A percentile compares a stretch with the other conserved stretches of the same genome.
These are phyloP conservation scores for Chrysosphaeria jannelii DNA, from an alignment of 2,329 filamentous ascomycete genomes.

Conservation along the genomic window DNA sequence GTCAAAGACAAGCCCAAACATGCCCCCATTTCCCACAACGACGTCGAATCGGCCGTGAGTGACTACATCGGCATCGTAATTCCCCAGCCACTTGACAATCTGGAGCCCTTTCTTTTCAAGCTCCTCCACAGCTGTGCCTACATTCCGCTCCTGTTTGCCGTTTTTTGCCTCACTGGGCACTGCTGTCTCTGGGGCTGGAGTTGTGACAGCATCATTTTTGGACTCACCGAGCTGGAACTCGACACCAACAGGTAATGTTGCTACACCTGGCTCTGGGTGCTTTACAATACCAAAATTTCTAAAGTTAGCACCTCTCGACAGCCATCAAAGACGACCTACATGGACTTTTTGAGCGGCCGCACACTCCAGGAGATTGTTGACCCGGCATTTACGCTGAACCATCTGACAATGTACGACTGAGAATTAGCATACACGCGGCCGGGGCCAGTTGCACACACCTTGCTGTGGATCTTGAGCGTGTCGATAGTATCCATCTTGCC, in stretches of 20 bases:
- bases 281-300: conserved; percentile 95
- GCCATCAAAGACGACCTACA: conserved; percentile 20
- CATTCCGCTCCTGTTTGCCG: conserved; percentile 28
- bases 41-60: conserved; percentile 76
- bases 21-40: conserved; percentile 41
- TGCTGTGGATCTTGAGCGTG: conserved; percentile 89
- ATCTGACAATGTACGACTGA: conserved; percentile 91
- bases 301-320: not conserved
- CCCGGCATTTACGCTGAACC: conserved; percentile 71
- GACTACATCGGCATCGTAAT: conserved; percentile 89
- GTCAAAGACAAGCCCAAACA: conserved; percentile 92
- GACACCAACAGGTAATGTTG: conserved; percentile 15
- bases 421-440: conserved; percentile 4
- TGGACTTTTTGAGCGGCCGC: conserved; percentile 90
- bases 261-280: conserved; percentile 47
- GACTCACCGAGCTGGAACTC: conserved; percentile 12
- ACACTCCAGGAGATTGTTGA: conserved; percentile 95
- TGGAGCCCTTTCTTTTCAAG: conserved; percentile 36
- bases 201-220: conserved; percentile 14
- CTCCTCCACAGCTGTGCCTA: conserved; percentile 28
- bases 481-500: conserved; percentile 66
- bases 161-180: no score
- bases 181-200: conserved; percentile 21
- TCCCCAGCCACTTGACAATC: conserved; percentile 60
- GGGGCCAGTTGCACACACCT: conserved; percentile 21